Evolutionary conservation across 805 yeast species (phyloP).

Genomic region (Starmerella riodocensis): DNA sequence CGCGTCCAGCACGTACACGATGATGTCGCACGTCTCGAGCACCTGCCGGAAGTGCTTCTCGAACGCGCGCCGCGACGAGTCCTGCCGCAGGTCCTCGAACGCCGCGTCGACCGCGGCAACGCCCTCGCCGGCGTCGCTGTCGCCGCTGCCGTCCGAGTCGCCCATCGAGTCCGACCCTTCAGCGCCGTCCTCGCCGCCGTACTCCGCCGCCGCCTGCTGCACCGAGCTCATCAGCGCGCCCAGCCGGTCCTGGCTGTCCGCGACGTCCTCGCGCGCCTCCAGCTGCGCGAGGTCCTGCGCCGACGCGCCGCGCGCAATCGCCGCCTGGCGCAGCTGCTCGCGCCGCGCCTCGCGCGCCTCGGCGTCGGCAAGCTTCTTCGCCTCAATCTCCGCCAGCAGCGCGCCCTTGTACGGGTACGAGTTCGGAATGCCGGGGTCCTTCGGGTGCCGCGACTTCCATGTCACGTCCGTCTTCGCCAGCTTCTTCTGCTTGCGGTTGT

Average conservation of each 20-base stretch:
- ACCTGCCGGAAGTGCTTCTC: constrained; percentile 90
- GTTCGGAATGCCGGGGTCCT: constrained; percentile 91
- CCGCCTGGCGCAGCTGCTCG: constrained; percentile 27
- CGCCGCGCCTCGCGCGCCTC: constrained; percentile 30
- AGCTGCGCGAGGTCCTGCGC: constrained; percentile 30
- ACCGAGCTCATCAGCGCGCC: constrained; percentile 86
- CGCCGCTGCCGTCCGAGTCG: constrained; percentile 31
- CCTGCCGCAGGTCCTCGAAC: constrained; percentile 32
- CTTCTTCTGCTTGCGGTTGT: constrained; percentile 73
- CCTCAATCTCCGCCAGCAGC: constrained; percentile 45
- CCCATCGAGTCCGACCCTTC: constrained; percentile 35
- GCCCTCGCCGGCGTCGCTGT: constrained; percentile 25
- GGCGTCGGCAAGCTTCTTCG: constrained; percentile 36
- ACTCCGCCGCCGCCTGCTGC: constrained; percentile 69
- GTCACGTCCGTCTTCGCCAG: constrained; percentile 77
- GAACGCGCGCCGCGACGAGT: constrained; percentile 52
- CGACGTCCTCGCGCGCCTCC: constrained; percentile 27
- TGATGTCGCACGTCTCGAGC: constrained; percentile 81
- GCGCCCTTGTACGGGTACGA: constrained; percentile 87
- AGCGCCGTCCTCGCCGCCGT: constrained; percentile 37
- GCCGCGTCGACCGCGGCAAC: constrained; percentile 30
- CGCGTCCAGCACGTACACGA: constrained; percentile 88
- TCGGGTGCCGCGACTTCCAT: constrained; percentile 74
- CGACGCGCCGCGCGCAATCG: constrained; percentile 29
- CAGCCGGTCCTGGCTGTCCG: constrained; percentile 41